Evolutionary conservation across 1,284 basidiomycete species (phyloP), one percentile per base, ranked within the genome.

Genomic region (Malassezia obtusa): DNA sequence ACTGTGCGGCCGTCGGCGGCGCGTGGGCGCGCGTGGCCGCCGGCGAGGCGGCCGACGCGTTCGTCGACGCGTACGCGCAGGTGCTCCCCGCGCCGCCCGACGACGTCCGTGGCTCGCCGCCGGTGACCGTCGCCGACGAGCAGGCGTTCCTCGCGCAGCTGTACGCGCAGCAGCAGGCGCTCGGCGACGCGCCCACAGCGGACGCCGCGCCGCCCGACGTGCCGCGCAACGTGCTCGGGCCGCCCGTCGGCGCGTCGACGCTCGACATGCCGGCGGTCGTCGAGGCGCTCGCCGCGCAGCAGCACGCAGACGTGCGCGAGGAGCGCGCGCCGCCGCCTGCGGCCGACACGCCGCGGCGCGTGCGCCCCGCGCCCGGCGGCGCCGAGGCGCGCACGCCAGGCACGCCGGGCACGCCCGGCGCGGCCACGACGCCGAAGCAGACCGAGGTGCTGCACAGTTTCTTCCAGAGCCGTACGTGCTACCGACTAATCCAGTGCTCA

Each of bases 1-100:
- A 94, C 58, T 83, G 87, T 1, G 39, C 24, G 7, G 33, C 45
- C 2, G 28, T 24, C 19, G 30, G 17, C 9, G 45, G 30, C 2
- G 22, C 59, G 54, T 31, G 41, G 38, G 9, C 49, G 60, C 15
- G 37, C 45, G 14, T 19, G 24, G 1, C 36, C 17, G 32, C 21
- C 19, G 37, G 30, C 14, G 17, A 14, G n/a, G n/a, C n/a, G n/a
- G n/a, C n/a, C 21, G 38, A 9, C 22, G 19, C 21, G 2, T 14
- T 31, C 14, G 17, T 24, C 9, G 21, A 28, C 4, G 21, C n/a
- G 30, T 24, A 30, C 12, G 38, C 36, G 12, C 22, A 41, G 0
- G 15, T 21, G 17, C 11, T 25, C 10, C 28, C 45, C 9, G 28
- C 30, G 32, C 36, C 40, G 17, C 50, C 31, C 5, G 56, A 58